phyloP scores from a whole-genome alignment of 441 rosid species.

The Jatropha podagrica region DNA sequence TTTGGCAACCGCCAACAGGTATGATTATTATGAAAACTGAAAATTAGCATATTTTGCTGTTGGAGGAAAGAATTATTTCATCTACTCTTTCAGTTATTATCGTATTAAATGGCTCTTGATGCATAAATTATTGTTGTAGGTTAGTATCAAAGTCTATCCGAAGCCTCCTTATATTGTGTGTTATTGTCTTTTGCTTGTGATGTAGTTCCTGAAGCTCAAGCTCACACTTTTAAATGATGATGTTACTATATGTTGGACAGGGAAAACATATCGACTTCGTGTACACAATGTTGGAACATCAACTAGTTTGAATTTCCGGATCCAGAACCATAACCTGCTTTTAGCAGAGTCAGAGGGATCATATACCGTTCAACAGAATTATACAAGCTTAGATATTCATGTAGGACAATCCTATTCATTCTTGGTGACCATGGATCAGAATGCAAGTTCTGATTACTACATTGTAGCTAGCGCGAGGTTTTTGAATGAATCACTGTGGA shows the following conservation, averaged over 20 bases:
- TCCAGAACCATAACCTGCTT: constrained; percentile 83
- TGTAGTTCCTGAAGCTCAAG: constrained; percentile 6
- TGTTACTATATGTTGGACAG: constrained; percentile 40
- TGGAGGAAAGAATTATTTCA: background rate
- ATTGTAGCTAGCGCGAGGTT: constrained; percentile 93
- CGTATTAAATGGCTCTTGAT: background rate
- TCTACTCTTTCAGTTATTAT: background rate
- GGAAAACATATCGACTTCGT: constrained; percentile 81
- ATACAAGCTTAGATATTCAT: constrained; percentile 90
- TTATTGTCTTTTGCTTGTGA: constrained; percentile 7
- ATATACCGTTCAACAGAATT: constrained; percentile 88
- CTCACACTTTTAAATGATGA: constrained; percentile 8
- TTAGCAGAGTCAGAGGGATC: constrained; percentile 85
- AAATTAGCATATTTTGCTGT: background rate
- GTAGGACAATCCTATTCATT: constrained; percentile 93
- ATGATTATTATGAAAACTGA: background rate
- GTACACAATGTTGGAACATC: constrained; percentile 90
- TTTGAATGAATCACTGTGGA: constrained; percentile 83
- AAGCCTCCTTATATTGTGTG: constrained; percentile 4
- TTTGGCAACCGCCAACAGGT: background rate
- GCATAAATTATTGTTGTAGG: background rate
- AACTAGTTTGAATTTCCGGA: constrained; percentile 89
- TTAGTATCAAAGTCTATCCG: background rate
- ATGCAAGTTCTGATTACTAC: constrained; percentile 90
- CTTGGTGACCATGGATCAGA: constrained; percentile 90